Conservation (phyloP, 176 grass and related monocot genomes). For the Oryza coarctata region DNA sequence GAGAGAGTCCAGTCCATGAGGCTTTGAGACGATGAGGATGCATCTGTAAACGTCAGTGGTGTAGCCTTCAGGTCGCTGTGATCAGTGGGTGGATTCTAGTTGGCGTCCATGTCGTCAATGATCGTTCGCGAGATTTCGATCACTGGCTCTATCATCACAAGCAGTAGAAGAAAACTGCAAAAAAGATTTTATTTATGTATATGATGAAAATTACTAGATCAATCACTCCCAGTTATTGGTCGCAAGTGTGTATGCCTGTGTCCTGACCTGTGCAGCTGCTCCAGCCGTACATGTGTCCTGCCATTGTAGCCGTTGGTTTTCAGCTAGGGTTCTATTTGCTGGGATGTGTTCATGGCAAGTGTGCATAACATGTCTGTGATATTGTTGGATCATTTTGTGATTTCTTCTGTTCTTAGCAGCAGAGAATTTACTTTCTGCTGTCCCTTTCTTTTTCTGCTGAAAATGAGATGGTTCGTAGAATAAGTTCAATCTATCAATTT, state of each 20-base stretch:
- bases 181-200: neutral
- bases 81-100: constrained; percentile 8
- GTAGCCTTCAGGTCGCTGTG: constrained; percentile 6
- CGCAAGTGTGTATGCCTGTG: neutral
- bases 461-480: neutral
- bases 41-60: neutral
- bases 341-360: neutral
- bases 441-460: neutral
- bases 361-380: neutral
- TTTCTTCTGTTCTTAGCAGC: neutral
- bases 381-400: neutral
- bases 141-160: neutral
- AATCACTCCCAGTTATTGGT: neutral
- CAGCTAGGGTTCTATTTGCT: neutral
- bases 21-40: neutral
- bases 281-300: constrained; percentile 12
- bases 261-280: neutral
- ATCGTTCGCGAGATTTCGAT: constrained; percentile 10
- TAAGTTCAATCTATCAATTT: neutral
- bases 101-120: constrained; percentile 3
- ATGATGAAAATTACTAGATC: neutral
- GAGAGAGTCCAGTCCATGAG: neutral
- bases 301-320: constrained; percentile 7
- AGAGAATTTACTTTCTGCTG: neutral
- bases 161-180: neutral